phyloP scores from a whole-genome alignment of 108 stramenopile species.

The Mediolabrus comicus region DNA sequence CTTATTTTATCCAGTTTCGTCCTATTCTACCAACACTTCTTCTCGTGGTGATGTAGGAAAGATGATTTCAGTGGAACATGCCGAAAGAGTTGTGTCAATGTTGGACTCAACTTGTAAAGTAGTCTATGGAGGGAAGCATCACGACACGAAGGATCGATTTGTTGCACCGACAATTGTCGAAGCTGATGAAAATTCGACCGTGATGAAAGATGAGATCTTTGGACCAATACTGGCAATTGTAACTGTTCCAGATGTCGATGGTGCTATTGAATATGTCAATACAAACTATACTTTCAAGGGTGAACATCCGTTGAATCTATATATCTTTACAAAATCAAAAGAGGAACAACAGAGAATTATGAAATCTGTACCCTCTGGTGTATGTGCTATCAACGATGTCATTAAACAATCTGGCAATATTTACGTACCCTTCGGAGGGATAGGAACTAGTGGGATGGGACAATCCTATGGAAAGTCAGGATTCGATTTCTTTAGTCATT shows the following conservation, averaged over 20 bases:
- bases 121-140: conserved; percentile 44
- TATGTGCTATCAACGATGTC: conserved; percentile 65
- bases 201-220: conserved; percentile 89
- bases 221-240: conserved; percentile 86
- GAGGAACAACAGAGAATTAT: conserved; percentile 48
- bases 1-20: conserved; percentile 1
- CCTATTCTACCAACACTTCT: neutral
- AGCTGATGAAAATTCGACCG: conserved; percentile 46
- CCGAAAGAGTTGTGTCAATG: conserved; percentile 40
- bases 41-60: conserved; percentile 42
- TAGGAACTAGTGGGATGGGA: conserved; percentile 77
- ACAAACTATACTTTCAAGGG: conserved; percentile 10
- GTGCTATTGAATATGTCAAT: conserved; percentile 60
- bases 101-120: conserved; percentile 16
- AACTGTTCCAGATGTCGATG: conserved; percentile 44
- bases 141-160: conserved; percentile 45
- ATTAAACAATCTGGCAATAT: conserved; percentile 50
- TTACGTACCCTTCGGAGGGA: conserved; percentile 76
- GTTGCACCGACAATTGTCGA: conserved; percentile 64
- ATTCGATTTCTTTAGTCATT: conserved; percentile 83
- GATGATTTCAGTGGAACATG: conserved; percentile 46
- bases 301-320: conserved; percentile 71
- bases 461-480: conserved; percentile 62
- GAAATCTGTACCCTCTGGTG: conserved; percentile 46
- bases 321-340: conserved; percentile 63